Conservation (phyloP, 2,329 filamentous ascomycete species). For the Trichoderma asperellum region DNA sequence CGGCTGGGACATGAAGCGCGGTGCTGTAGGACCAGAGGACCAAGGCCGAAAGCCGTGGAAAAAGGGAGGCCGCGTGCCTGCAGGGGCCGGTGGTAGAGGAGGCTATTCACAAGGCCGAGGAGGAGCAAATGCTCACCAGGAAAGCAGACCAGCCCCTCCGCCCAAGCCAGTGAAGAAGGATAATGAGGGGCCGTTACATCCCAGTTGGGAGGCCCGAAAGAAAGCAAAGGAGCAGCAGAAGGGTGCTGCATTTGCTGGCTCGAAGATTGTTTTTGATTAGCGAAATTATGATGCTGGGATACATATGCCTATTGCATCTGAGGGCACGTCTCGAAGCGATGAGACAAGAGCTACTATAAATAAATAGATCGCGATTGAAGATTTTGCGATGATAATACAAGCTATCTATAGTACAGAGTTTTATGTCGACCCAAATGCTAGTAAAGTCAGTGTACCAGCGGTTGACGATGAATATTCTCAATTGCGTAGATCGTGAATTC, state of each 20-base stretch:
- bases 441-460: not conserved
- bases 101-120: conserved; percentile 23
- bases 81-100: conserved; percentile 4
- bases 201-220: conserved; percentile 37
- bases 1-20: conserved; percentile 63
- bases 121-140: conserved; percentile 5
- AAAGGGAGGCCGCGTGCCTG: conserved; percentile 47
- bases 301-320: not conserved
- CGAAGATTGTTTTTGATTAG: conserved; percentile 37
- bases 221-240: conserved; percentile 34
- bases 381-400: not conserved
- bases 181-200: conserved; percentile 60
- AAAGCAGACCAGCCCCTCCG: conserved; percentile 31
- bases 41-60: conserved; percentile 55
- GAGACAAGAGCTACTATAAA: not conserved
- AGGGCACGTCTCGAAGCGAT: not conserved
- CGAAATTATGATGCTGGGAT: not conserved
- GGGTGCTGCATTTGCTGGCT: conserved; percentile 31
- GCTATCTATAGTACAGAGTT: not conserved
- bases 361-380: not conserved
- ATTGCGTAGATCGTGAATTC: too few species aligned
- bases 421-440: not conserved
- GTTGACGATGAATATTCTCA: too few species aligned
- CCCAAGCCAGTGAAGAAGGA: conserved; percentile 46
- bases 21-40: conserved; percentile 54